Conservation (phyloP, 306 rosid genomes). For the Prunus dulcis region DNA sequence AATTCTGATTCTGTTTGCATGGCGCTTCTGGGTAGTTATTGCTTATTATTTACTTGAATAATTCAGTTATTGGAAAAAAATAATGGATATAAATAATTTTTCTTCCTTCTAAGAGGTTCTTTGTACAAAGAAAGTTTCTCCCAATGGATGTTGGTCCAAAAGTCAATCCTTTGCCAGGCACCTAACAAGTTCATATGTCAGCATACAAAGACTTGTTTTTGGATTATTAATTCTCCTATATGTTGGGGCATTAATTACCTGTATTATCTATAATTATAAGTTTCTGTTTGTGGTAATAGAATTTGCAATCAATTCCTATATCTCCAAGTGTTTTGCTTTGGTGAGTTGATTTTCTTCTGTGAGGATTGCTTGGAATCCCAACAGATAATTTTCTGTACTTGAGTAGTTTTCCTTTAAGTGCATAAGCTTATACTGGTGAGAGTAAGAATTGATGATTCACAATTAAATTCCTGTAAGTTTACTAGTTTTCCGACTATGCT, state of each 20-base stretch:
- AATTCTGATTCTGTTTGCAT: constrained; percentile 18
- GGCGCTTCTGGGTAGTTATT: constrained; percentile 11
- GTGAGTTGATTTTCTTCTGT: constrained; percentile 1
- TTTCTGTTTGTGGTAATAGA: not conserved
- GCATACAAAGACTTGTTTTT: constrained; percentile 1
- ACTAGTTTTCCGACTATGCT: not conserved
- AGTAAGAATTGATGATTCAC: not conserved
- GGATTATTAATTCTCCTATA: not conserved
- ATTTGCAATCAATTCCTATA: not conserved
- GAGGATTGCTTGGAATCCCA: constrained; percentile 17
- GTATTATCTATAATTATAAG: not conserved
- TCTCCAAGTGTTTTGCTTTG: not conserved
- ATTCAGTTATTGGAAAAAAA: not conserved
- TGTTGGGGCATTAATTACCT: not conserved
- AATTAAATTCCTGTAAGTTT: not conserved
- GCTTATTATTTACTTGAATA: not conserved
- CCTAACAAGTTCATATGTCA: not conserved
- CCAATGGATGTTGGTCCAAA: not conserved
- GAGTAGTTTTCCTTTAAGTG: constrained; percentile 2
- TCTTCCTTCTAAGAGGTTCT: not conserved
- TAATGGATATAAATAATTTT: not conserved
- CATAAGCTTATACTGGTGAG: not conserved
- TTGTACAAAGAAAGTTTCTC: not conserved
- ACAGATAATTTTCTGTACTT: not conserved
- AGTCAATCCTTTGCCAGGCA: not conserved